These are phyloP conservation scores for Mycena alexandri DNA, from an alignment of 768 basidiomycete species.

Conservation along the genomic window DNA sequence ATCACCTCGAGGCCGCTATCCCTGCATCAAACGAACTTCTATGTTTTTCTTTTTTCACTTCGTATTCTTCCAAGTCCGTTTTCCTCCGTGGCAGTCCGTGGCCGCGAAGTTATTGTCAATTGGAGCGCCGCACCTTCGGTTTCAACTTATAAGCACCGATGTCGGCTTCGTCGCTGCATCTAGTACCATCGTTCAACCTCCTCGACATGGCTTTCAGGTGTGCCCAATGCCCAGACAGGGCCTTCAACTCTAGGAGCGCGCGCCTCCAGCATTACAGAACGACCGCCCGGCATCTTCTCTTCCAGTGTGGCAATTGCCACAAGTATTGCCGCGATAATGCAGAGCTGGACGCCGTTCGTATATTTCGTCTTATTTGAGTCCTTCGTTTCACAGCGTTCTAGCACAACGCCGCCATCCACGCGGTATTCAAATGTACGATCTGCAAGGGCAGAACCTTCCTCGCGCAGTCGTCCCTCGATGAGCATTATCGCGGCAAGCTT, in stretches of 20 bases:
- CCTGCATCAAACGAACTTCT: background rate
- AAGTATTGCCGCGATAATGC: background rate
- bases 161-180: background rate
- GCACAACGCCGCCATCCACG: conserved; percentile 11
- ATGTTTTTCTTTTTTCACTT: background rate
- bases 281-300: background rate
- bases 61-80: no score
- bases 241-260: background rate
- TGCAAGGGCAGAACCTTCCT: conserved; percentile 40
- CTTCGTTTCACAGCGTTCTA: background rate
- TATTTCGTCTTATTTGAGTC: background rate
- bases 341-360: background rate
- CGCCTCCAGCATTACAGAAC: background rate
- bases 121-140: background rate
- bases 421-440: background rate
- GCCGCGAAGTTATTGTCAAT: background rate
- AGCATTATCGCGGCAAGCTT: conserved; percentile 60
- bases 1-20: background rate
- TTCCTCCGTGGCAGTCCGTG: no score
- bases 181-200: no score
- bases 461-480: conserved; percentile 54
- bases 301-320: background rate
- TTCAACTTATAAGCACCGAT: conserved; percentile 8
- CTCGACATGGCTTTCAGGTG: conserved; percentile 14
- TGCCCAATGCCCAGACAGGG: background rate